Evolutionary conservation across 371 early-diverging fungal genomes (phyloP).

Genomic region (Mucor velutinosus): DNA sequence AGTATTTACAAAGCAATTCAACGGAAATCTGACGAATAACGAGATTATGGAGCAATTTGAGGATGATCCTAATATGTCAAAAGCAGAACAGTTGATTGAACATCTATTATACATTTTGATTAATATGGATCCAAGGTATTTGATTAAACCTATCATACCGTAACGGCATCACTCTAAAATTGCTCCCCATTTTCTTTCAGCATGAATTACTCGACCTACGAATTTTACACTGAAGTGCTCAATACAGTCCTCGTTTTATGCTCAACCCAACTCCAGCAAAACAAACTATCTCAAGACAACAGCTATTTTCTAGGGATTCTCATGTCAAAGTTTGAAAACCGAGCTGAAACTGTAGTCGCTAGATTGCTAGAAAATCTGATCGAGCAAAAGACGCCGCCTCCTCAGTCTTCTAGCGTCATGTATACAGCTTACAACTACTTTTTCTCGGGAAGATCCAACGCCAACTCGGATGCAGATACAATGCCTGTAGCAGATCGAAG

Average conservation of each 20-base stretch:
- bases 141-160: not conserved
- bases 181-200: slow-evolving; percentile 27
- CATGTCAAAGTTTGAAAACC: slow-evolving; percentile 56
- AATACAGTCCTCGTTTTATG: slow-evolving; percentile 66
- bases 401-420: slow-evolving; percentile 62
- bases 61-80: slow-evolving; percentile 11
- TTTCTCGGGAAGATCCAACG: slow-evolving; percentile 52
- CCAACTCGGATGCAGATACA: slow-evolving; percentile 45
- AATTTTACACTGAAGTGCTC: slow-evolving; percentile 71
- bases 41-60: slow-evolving; percentile 68
- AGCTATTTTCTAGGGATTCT: slow-evolving; percentile 70
- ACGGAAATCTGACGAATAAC: slow-evolving; percentile 57
- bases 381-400: slow-evolving; percentile 60
- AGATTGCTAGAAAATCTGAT: slow-evolving; percentile 65
- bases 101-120: slow-evolving; percentile 59
- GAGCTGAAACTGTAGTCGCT: slow-evolving; percentile 60
- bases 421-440: slow-evolving; percentile 74
- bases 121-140: slow-evolving; percentile 65
- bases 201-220: slow-evolving; percentile 59
- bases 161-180: not conserved
- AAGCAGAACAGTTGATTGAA: slow-evolving; percentile 65
- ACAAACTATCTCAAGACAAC: slow-evolving; percentile 35
- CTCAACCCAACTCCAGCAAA: slow-evolving; percentile 67
- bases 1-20: slow-evolving; percentile 69
- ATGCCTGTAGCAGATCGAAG: slow-evolving; percentile 69